Evolutionary conservation across 2,329 filamentous ascomycete species (phyloP).

Genomic region (Verruconis gallopava): DNA sequence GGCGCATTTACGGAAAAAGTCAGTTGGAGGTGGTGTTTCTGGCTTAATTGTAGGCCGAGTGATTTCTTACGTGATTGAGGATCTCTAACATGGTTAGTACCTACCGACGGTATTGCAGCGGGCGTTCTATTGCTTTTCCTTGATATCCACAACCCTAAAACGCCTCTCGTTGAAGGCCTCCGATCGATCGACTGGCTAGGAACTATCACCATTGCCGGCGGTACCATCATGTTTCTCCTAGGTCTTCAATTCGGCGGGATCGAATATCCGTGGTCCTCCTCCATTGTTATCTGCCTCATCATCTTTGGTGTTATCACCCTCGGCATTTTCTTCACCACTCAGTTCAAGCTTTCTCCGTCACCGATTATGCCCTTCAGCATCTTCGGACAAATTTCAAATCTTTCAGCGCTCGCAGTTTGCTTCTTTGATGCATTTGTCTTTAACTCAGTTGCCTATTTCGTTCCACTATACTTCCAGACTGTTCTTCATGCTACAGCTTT

Average conservation of each 20-base stretch:
- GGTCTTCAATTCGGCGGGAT: slow-evolving; percentile 42
- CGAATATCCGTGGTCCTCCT: slow-evolving; percentile 39
- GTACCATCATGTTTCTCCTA: slow-evolving; percentile 39
- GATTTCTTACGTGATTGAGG: slow-evolving; percentile 13
- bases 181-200: slow-evolving; percentile 43
- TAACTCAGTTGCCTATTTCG: slow-evolving; percentile 54
- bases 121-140: slow-evolving; percentile 38
- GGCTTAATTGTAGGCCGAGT: slow-evolving; percentile 19
- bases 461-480: slow-evolving; percentile 36
- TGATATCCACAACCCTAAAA: slow-evolving; percentile 42
- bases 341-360: slow-evolving; percentile 49
- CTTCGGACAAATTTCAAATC: slow-evolving; percentile 43
- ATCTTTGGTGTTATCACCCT: slow-evolving; percentile 37
- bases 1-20: slow-evolving; percentile 35
- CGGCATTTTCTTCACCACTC: slow-evolving; percentile 44
- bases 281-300: slow-evolving; percentile 42
- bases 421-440: slow-evolving; percentile 44
- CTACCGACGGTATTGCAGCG: slow-evolving; percentile 36
- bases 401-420: slow-evolving; percentile 41
- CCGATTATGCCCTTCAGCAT: slow-evolving; percentile 57
- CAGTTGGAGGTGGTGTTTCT: slow-evolving; percentile 39
- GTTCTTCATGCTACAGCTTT: slow-evolving; percentile 13
- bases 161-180: slow-evolving; percentile 34
- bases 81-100: slow-evolving; percentile 23
- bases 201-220: slow-evolving; percentile 36